Conservation (phyloP, 208 protist species). For the Naegleria gruberi region DNA sequence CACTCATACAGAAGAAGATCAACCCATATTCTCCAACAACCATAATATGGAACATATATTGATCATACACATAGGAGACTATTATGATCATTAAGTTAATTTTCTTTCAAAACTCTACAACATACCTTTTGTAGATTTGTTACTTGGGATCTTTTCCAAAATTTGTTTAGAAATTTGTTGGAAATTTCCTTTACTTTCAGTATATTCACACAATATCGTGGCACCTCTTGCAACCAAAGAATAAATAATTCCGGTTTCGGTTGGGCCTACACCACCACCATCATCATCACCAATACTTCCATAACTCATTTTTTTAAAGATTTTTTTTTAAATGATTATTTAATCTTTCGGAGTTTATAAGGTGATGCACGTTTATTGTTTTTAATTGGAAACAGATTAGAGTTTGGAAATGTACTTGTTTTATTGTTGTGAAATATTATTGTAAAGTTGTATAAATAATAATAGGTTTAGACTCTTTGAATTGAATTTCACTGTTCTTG, state of each 20-base stretch:
- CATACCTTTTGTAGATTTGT: neutral
- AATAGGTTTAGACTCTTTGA: too few species aligned
- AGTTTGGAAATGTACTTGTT: too few species aligned
- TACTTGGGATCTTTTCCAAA: neutral
- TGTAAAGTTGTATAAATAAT: too few species aligned
- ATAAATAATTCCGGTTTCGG: neutral
- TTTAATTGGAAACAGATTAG: too few species aligned
- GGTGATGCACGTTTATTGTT: too few species aligned
- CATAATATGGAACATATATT: slow-evolving; percentile 13
- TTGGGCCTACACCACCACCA: neutral
- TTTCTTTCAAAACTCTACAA: neutral
- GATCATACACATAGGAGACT: slow-evolving; percentile 14
- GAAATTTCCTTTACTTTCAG: slow-evolving; percentile 17
- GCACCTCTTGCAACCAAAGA: neutral
- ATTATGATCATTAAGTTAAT: neutral
- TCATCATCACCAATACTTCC: neutral
- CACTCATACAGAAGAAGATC: slow-evolving; percentile 13
- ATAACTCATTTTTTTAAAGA: too few species aligned
- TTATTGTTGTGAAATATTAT: too few species aligned
- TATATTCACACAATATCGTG: neutral
- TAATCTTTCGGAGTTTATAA: too few species aligned
- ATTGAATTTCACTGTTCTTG: too few species aligned
- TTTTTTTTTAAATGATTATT: too few species aligned
- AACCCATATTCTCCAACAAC: neutral
- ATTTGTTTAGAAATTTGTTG: slow-evolving; percentile 23